Evolutionary conservation across 352 stramenopile species (phyloP), one percentile per base, ranked within the genome.

Genomic region (Phytopythium oedochilum): DNA sequence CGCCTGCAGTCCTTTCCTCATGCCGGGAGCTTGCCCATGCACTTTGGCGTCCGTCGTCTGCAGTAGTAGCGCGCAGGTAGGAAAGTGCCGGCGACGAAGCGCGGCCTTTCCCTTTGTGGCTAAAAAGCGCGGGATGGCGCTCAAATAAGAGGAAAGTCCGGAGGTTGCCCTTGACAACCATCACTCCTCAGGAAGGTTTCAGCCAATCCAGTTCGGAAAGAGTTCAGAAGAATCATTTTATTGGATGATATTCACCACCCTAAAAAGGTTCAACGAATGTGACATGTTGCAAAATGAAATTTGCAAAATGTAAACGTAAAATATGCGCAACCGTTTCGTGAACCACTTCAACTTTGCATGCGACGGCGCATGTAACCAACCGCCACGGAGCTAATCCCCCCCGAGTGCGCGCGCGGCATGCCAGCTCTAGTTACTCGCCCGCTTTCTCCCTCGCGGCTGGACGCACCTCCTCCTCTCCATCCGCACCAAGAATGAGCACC

Each of bases 1-100:
- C 49, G 49, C 20, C 35, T 18, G 45, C 28, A 39, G 45, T 36
- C 28, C 45, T 36, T 55, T 55, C 32, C 49, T 44, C 49, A 55
- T 55, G 17, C 20, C 20, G 31, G n/a, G n/a, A n/a, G n/a, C n/a
- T n/a, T n/a, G n/a, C n/a, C n/a, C n/a, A n/a, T n/a, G n/a, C n/a
- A n/a, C n/a, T n/a, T n/a, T n/a, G n/a, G n/a, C n/a, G n/a, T n/a
- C n/a, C n/a, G n/a, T n/a, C n/a, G n/a, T 14, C 12, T 8, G 25
- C 22, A 20, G 4, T 46, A 20, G 40, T 31, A n/a, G n/a, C n/a
- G n/a, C n/a, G n/a, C n/a, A n/a, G n/a, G n/a, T n/a, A n/a, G n/a
- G n/a, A 28, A 31, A 31, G 23, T 48, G 42, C 15, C 15, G n/a
- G n/a, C n/a, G n/a, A n/a, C n/a, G n/a, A n/a, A n/a, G n/a, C 23